These are phyloP conservation scores for Asclepias syriaca DNA, from an alignment of 257 asterid genomes.

Conservation along the genomic window DNA sequence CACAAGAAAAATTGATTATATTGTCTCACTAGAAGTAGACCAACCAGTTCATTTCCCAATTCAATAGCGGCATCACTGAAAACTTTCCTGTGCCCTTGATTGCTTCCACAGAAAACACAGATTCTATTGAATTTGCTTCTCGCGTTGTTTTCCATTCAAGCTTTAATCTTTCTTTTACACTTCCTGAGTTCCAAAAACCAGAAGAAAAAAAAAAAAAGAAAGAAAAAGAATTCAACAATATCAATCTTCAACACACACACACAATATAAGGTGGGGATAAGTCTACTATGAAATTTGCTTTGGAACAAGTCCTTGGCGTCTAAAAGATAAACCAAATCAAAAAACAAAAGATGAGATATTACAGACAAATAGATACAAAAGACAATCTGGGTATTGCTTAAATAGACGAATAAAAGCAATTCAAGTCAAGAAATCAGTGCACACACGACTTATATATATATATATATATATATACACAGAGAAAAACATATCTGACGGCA, in stretches of 20 bases:
- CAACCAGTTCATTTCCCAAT: conserved; percentile 90
- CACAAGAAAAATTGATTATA: too few species aligned
- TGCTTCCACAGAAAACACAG: conserved; percentile 96
- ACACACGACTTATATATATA: background rate
- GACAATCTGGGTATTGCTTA: conserved; percentile 29
- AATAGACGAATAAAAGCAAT: conserved; percentile 15
- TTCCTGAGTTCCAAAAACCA: conserved; percentile 1
- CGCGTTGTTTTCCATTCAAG: conserved; percentile 52
- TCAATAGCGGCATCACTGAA: conserved; percentile 98
- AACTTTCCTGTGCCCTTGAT: conserved; percentile 81
- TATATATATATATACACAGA: background rate
- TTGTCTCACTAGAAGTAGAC: conserved; percentile 24
- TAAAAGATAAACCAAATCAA: conserved; percentile 6
- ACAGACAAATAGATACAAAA: conserved; percentile 18
- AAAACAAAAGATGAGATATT: conserved; percentile 14
- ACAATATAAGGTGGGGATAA: background rate
- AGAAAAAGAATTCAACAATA: background rate
- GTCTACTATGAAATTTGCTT: background rate
- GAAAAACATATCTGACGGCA: conserved; percentile 12
- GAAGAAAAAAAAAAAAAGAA: too few species aligned
- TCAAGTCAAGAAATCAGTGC: conserved; percentile 16
- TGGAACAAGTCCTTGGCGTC: background rate
- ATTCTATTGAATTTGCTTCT: conserved; percentile 74
- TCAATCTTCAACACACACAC: background rate
- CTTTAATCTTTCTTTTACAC: background rate